A percentile compares a stretch with the other conserved stretches of the same genome.
Evolutionary conservation across 2,329 filamentous ascomycete genomes (phyloP).

Genomic region (Arachnopeziza araneosa): DNA sequence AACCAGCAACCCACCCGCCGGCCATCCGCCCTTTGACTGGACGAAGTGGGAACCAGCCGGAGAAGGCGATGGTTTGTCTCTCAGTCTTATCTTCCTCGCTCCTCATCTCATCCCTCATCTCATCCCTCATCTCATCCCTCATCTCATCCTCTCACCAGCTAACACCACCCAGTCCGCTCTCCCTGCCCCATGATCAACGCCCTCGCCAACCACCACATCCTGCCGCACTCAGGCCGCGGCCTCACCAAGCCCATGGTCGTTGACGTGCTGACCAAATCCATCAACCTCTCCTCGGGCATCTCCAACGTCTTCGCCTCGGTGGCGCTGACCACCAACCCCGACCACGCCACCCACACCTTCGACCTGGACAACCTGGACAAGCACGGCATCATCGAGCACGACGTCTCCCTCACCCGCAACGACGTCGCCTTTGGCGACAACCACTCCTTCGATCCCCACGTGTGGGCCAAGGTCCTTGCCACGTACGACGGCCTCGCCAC

Average conservation of each 20-base stretch:
- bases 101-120: neutral
- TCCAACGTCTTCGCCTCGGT: conserved; percentile 14
- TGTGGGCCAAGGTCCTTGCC: conserved; percentile 9
- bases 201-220: conserved; percentile 16
- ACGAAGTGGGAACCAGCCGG: conserved; percentile 16
- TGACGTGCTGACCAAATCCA: conserved; percentile 7
- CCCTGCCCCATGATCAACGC: conserved; percentile 20
- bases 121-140: neutral
- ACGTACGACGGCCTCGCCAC: conserved; percentile 7
- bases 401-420: conserved; percentile 13
- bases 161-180: conserved; percentile 11
- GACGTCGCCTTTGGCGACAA: conserved; percentile 15
- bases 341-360: conserved; percentile 9
- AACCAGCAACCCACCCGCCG: conserved; percentile 1
- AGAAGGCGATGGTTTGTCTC: conserved; percentile 14
- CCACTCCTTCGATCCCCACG: conserved; percentile 9
- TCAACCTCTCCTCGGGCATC: conserved; percentile 14
- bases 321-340: conserved; percentile 10
- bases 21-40: conserved; percentile 15
- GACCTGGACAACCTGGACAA: conserved; percentile 13
- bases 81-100: neutral
- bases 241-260: conserved; percentile 14
- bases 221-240: conserved; percentile 13
- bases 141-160: neutral
- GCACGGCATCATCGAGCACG: conserved; percentile 18